Conservation (phyloP, 106 monocot species). For the Phalaenopsis equestris region DNA sequence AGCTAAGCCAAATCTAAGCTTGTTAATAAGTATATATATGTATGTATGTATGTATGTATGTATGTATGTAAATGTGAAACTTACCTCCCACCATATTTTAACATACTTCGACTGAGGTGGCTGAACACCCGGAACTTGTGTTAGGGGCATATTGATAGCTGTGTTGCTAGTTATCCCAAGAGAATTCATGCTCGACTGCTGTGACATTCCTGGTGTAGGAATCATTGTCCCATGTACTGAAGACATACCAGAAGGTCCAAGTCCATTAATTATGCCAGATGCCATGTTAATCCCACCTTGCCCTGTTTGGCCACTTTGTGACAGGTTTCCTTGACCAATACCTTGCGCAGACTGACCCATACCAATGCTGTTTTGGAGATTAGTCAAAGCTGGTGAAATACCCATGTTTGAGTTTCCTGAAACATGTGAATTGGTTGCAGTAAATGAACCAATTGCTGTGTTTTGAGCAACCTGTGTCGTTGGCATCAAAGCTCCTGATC, state of each 20-base stretch:
- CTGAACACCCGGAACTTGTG: conserved; percentile 44
- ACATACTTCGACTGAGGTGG: conserved; percentile 72
- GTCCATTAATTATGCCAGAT: conserved; percentile 51
- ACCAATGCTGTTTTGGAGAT: conserved; percentile 44
- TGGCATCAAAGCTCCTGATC: conserved; percentile 37
- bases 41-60: neutral
- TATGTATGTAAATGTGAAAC: neutral
- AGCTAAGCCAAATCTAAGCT: too few species aligned
- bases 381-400: conserved; percentile 51
- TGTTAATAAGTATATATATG: neutral
- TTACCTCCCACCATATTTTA: conserved; percentile 99
- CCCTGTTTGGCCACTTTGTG: conserved; percentile 52
- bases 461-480: conserved; percentile 55
- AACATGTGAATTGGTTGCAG: conserved; percentile 47
- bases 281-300: conserved; percentile 72
- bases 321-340: conserved; percentile 54
- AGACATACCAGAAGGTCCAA: conserved; percentile 43
- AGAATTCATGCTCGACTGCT: conserved; percentile 54
- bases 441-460: conserved; percentile 54
- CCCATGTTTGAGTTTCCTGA: conserved; percentile 66
- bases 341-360: conserved; percentile 44
- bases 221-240: conserved; percentile 88
- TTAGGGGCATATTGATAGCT: conserved; percentile 54
- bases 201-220: conserved; percentile 89
- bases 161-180: conserved; percentile 48